Base-by-base conservation (phyloP, 2,329 filamentous ascomycete species). In the Fusarium concolor region DNA sequence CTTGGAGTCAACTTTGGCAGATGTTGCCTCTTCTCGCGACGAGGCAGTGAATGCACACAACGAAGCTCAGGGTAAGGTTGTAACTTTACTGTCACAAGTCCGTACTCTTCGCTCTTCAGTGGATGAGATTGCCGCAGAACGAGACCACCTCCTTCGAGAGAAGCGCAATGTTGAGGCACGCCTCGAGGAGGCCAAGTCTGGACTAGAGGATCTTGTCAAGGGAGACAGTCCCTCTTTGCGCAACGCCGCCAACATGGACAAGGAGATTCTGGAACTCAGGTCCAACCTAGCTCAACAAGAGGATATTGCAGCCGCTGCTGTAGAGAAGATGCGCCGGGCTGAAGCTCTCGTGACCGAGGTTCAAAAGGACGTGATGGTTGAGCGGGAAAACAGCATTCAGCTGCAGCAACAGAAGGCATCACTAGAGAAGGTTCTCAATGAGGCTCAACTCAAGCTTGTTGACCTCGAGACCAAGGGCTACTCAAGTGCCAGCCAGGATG, bases 381-480 rank as follows among this genome's bases (percentile, higher is more conserved):
- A 97, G 81, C 89, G 95, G 11, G 96, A 98, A 76, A 87, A 87
- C 33, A 94, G 90, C 72, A 89, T 91, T 7, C 88, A 92, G 71
- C 84, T 98, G 56, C 93, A 96, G 78, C 94, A 94, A 77, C 93
- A 97, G 71, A 98, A 97, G 82, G 92, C 92, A 5, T 87, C 87
- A 1, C 83, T 99, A 41, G 96, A 98, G 82, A 97, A 97, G 84
- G 89, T 87, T 55, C 84, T 97, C 50, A 97, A 94, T 78, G 95
- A 99, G 78, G 85, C 95, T 26, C 95, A 98, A 79, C 87, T 98
- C 53, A 90, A 90, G 75, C 88, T 97, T 56, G 91, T 99, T 52
- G 96, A 98, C 77, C 85, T 98, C 10, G 95, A 99, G 82, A 98
- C 96, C 42, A 98, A 98, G 84, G 94, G 94, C 53, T 98, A 97